These are phyloP conservation scores for Solanum piurae DNA, from an alignment of 257 asterid species.

Conservation along the genomic window DNA sequence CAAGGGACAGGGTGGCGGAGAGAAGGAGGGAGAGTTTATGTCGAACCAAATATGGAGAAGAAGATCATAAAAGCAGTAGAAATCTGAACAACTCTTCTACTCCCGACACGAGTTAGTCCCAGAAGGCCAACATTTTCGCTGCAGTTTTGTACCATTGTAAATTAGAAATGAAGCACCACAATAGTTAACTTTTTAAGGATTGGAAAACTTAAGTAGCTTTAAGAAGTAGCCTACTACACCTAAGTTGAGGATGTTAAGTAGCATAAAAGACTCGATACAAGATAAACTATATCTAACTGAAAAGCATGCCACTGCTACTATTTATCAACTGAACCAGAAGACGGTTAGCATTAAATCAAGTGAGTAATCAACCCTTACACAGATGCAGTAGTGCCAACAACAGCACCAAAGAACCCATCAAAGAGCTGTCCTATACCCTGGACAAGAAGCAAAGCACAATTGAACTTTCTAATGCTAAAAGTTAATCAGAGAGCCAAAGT, in stretches of 20 bases:
- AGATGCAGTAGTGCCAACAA: conserved; percentile 67
- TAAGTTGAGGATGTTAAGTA: not conserved
- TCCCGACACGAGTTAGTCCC: conserved; percentile 95
- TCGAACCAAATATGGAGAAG: conserved; percentile 89
- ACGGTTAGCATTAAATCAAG: not conserved
- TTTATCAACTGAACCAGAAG: not conserved
- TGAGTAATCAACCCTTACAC: conserved; percentile 44
- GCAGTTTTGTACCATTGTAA: conserved; percentile 6
- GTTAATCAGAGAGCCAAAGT: not conserved
- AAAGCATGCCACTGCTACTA: not conserved
- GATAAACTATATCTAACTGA: not conserved
- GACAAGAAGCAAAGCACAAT: not conserved
- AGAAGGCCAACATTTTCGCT: conserved; percentile 97
- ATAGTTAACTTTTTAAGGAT: not conserved
- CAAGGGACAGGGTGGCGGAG: not conserved
- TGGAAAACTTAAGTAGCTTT: not conserved
- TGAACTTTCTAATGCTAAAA: not conserved
- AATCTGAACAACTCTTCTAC: conserved; percentile 94
- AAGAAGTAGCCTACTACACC: not conserved
- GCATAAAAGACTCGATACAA: not conserved
- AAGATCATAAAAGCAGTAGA: conserved; percentile 93
- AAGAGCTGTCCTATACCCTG: conserved; percentile 95
- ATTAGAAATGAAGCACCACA: not conserved
- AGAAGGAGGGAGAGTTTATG: not conserved
- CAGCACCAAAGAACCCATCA: conserved; percentile 83